Conservation (phyloP, 1,139 yeast species). For the Taphrina wiesneri region DNA sequence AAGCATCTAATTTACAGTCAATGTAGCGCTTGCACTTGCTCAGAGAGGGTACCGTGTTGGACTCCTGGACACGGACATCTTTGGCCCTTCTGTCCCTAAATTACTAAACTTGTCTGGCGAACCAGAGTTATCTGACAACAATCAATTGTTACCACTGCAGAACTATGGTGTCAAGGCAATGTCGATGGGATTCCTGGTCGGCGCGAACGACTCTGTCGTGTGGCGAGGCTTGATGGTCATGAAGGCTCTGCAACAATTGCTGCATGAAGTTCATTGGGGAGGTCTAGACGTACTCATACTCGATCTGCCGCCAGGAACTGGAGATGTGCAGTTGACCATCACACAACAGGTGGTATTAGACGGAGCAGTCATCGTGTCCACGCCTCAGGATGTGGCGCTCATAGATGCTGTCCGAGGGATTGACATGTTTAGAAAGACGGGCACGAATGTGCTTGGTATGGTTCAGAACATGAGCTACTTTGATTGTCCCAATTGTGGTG, state of each 20-base stretch:
- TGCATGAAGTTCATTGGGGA: slow-evolving; percentile 81
- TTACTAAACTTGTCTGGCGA: slow-evolving; percentile 62
- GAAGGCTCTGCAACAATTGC: slow-evolving; percentile 78
- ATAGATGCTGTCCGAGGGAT: slow-evolving; percentile 81
- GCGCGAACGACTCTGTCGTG: slow-evolving; percentile 70
- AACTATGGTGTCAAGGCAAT: slow-evolving; percentile 79
- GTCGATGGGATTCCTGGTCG: slow-evolving; percentile 84
- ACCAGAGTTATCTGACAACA: slow-evolving; percentile 59
- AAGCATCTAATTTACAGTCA: slow-evolving; percentile 48
- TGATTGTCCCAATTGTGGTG: slow-evolving; percentile 72
- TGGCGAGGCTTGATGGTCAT: slow-evolving; percentile 89
- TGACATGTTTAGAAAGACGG: slow-evolving; percentile 71
- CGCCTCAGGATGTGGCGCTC: slow-evolving; percentile 84
- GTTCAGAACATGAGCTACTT: slow-evolving; percentile 83
- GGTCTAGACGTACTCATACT: slow-evolving; percentile 65
- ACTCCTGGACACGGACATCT: slow-evolving; percentile 74
- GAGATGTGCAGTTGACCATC: slow-evolving; percentile 80
- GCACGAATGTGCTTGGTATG: slow-evolving; percentile 72
- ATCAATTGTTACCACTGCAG: slow-evolving; percentile 65
- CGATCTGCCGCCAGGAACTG: slow-evolving; percentile 93
- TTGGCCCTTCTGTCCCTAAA: slow-evolving; percentile 81
- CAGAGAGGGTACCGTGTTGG: slow-evolving; percentile 63
- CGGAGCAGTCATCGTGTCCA: slow-evolving; percentile 80
- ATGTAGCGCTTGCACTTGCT: slow-evolving; percentile 65
- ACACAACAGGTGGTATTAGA: slow-evolving; percentile 74